Evolutionary conservation across 345 rosid species (phyloP).

Genomic region (Abelmoschus esculentus): DNA sequence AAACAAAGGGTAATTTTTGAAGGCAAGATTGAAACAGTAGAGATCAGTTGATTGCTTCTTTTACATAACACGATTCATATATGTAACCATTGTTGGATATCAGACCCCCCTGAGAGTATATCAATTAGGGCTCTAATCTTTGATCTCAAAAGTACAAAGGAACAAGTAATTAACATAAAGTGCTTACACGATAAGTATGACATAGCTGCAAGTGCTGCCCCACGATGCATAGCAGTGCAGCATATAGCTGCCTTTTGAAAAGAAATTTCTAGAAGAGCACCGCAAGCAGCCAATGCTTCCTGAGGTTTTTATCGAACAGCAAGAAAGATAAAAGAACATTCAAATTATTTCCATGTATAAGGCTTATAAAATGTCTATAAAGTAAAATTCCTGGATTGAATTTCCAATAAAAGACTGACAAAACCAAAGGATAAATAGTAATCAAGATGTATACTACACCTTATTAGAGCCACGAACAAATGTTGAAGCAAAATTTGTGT

Average conservation of each 20-base stretch:
- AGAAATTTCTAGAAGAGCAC: slow-evolving; percentile 73
- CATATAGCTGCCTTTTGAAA: slow-evolving; percentile 97
- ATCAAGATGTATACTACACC: slow-evolving; percentile 33
- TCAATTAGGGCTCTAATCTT: background rate
- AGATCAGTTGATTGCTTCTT: background rate
- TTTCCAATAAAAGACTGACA: slow-evolving; percentile 1
- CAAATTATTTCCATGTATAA: background rate
- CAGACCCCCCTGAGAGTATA: background rate
- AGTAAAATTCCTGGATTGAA: background rate
- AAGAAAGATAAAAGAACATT: background rate
- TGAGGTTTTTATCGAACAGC: slow-evolving; percentile 24
- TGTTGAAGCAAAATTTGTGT: slow-evolving; percentile 75
- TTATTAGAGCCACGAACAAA: slow-evolving; percentile 65
- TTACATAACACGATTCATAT: background rate
- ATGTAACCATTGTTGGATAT: background rate
- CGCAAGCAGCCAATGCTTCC: slow-evolving; percentile 76
- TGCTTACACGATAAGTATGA: slow-evolving; percentile 80
- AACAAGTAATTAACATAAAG: background rate
- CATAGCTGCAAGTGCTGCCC: slow-evolving; percentile 94
- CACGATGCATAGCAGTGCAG: slow-evolving; percentile 99
- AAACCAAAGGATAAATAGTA: background rate
- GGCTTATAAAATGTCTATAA: background rate
- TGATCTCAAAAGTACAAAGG: background rate
- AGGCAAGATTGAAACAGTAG: background rate
- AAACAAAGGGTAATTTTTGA: background rate